These are phyloP conservation scores for Wickerhamomyces chaumierensis DNA, from an alignment of 805 yeast species.

Conservation along the genomic window DNA sequence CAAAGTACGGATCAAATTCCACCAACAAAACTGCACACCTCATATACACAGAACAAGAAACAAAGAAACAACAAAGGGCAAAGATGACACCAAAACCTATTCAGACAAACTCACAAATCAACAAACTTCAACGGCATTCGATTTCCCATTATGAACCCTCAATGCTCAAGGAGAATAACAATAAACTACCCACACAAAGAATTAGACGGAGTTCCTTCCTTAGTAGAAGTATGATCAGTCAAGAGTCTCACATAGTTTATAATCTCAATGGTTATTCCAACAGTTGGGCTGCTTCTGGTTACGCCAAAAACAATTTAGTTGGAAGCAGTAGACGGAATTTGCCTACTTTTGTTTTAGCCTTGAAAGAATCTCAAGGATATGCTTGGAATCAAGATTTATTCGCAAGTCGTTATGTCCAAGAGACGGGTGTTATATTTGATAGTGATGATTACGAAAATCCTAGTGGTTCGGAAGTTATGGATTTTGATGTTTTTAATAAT, in stretches of 20 bases:
- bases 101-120: too few relatives aligned
- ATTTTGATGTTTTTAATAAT: constrained; percentile 1
- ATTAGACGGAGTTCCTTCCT: constrained; percentile 45
- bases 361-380: constrained; percentile 63
- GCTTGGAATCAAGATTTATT: constrained; percentile 68
- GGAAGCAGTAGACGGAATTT: too few relatives aligned
- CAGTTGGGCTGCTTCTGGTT: too few relatives aligned
- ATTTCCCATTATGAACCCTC: not conserved
- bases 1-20: too few relatives aligned
- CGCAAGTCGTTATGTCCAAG: constrained; percentile 61
- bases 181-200: constrained; percentile 20
- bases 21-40: too few relatives aligned
- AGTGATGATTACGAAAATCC: constrained; percentile 15
- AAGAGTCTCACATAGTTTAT: constrained; percentile 44
- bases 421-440: constrained; percentile 27
- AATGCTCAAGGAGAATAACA: too few relatives aligned
- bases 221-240: constrained; percentile 43
- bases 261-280: constrained; percentile 19
- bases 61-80: too few relatives aligned
- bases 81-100: too few relatives aligned
- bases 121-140: not conserved
- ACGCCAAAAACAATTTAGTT: too few relatives aligned
- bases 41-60: too few relatives aligned
- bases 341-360: constrained; percentile 30
- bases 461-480: too few relatives aligned